Evolutionary conservation across 805 yeast species (phyloP).

Genomic region (Candida stauntonica): DNA sequence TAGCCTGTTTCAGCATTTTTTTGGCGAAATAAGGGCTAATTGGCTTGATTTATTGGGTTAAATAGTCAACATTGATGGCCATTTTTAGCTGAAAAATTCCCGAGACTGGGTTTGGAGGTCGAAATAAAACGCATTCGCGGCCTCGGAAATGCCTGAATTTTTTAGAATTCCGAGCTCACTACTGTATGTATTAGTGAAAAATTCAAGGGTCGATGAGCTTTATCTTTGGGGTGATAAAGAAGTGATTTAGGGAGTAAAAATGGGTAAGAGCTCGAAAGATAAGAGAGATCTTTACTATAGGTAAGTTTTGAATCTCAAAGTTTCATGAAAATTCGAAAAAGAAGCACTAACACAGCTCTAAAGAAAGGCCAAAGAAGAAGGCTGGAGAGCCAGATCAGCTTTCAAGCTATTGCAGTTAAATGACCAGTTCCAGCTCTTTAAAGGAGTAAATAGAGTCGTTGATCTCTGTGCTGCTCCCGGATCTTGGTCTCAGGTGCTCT

Average conservation of each 20-base stretch:
- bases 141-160: no score
- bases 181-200: not conserved
- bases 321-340: not conserved
- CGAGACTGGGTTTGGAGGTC: no score
- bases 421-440: conserved; percentile 78
- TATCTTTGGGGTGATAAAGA: no score
- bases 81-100: no score
- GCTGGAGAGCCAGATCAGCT: conserved; percentile 97
- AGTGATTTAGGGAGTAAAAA: conserved; percentile 24
- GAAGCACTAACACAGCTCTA: conserved; percentile 13
- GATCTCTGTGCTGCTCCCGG: conserved; percentile 97
- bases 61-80: no score
- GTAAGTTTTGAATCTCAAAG: conserved; percentile 18
- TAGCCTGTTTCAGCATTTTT: no score
- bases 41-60: no score
- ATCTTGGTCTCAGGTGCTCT: conserved; percentile 95
- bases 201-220: not conserved
- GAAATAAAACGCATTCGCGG: no score
- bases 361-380: conserved; percentile 94
- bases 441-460: conserved; percentile 75
- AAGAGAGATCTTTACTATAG: conserved; percentile 84
- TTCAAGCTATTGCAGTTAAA: conserved; percentile 87
- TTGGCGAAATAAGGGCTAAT: no score
- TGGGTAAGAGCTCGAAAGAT: conserved; percentile 96
- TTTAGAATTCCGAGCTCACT: no score